Evolutionary conservation across 2,329 filamentous ascomycete genomes (phyloP).

Genomic region (Rhynchosporium graminicola): DNA sequence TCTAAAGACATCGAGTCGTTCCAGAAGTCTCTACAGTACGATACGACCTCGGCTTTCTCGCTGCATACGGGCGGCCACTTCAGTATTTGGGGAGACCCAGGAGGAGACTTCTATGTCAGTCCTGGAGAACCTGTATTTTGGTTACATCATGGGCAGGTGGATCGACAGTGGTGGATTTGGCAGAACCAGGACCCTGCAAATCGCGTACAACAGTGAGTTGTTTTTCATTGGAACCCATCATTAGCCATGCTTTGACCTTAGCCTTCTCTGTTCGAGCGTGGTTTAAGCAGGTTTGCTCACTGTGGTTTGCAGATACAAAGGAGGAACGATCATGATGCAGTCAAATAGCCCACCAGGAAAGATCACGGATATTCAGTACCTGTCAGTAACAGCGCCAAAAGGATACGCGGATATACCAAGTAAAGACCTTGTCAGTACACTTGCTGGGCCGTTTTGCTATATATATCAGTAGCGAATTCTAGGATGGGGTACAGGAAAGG

Average conservation of each 20-base stretch:
- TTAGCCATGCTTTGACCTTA: too few species aligned
- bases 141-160: conserved; percentile 22
- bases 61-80: conserved; percentile 43
- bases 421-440: conserved; percentile 22
- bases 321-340: conserved; percentile 24
- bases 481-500: too few species aligned
- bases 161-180: conserved; percentile 30
- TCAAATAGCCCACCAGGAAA: conserved; percentile 23
- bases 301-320: conserved; percentile 13
- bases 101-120: conserved; percentile 41
- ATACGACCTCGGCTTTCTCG: conserved; percentile 33
- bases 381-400: conserved; percentile 20
- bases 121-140: conserved; percentile 18
- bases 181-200: conserved; percentile 26
- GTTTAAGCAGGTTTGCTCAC: neutral
- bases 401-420: conserved; percentile 14
- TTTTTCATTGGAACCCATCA: neutral
- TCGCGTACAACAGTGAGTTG: conserved; percentile 20
- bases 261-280: too few species aligned
- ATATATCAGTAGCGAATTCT: conserved; percentile 20
- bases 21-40: conserved; percentile 26
- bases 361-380: conserved; percentile 24
- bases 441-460: conserved; percentile 27
- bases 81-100: conserved; percentile 45
- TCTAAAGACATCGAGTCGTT: conserved; percentile 19